phyloP scores from a whole-genome alignment of 306 rosid genomes.

The Lotus japonicus region DNA sequence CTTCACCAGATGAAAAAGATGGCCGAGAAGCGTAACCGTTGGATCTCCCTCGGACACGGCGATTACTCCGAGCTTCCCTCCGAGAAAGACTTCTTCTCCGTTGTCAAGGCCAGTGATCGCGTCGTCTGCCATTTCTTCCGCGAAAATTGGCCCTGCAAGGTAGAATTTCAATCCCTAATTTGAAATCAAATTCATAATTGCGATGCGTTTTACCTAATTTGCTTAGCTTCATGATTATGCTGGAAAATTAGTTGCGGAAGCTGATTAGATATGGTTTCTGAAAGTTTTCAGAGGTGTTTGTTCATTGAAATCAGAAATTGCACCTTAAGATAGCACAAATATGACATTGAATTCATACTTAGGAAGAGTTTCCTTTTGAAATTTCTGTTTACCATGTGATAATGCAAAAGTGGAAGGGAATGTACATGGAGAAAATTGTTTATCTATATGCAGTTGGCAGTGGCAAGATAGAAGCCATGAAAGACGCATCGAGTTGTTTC shows the following conservation, averaged over 20 bases:
- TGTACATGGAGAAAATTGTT: too few species aligned
- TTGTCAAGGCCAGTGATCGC: constrained; percentile 96
- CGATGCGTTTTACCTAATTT: neutral
- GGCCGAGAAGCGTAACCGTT: constrained; percentile 91
- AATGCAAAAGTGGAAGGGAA: too few species aligned
- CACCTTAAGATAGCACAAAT: neutral
- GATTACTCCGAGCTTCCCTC: constrained; percentile 68
- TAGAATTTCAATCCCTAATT: neutral
- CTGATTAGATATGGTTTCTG: neutral
- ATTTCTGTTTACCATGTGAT: neutral
- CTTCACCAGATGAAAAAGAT: constrained; percentile 94
- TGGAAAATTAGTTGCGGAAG: neutral
- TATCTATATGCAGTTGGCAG: neutral
- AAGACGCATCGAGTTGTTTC: neutral
- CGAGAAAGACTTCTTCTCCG: constrained; percentile 90
- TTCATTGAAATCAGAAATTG: neutral
- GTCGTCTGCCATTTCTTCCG: constrained; percentile 98
- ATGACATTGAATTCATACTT: neutral
- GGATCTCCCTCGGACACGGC: constrained; percentile 90
- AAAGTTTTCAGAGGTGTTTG: neutral
- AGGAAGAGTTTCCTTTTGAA: neutral
- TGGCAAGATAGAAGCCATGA: neutral
- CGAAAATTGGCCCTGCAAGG: constrained; percentile 99
- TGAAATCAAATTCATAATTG: neutral
- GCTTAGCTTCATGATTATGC: neutral